These are phyloP conservation scores for Penicillium tannophilum DNA, from an alignment of 495 filamentous ascomycete species.

Conservation along the genomic window DNA sequence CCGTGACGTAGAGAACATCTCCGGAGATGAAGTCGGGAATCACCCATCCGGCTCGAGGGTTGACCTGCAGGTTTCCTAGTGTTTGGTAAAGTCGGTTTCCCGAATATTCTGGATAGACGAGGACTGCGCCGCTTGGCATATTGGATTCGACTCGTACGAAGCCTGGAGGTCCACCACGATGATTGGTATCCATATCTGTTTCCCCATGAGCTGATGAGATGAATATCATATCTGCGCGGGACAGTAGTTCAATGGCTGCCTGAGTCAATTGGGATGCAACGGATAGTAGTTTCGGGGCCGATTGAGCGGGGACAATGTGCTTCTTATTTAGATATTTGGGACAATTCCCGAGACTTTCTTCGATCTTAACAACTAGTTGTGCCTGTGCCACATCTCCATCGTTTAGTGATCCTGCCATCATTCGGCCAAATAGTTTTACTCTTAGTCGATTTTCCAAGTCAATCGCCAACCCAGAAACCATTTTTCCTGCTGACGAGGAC, in stretches of 20 bases:
- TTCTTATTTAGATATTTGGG: conserved; percentile 84
- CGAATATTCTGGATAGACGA: conserved; percentile 79
- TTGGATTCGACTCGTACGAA: conserved; percentile 67
- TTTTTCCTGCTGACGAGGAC: conserved; percentile 16
- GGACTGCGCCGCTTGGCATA: conserved; percentile 42
- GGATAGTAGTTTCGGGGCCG: conserved; percentile 54
- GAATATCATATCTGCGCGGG: conserved; percentile 74
- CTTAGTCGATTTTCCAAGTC: conserved; percentile 66
- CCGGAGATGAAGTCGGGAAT: conserved; percentile 73
- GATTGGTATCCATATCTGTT: conserved; percentile 81
- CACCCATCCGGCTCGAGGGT: conserved; percentile 63
- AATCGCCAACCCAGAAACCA: conserved; percentile 65
- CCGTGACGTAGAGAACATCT: conserved; percentile 71
- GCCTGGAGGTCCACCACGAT: conserved; percentile 73
- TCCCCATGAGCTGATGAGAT: conserved; percentile 63
- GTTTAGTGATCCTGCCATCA: conserved; percentile 59
- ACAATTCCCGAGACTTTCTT: conserved; percentile 74
- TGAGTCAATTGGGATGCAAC: conserved; percentile 41
- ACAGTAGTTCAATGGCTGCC: conserved; percentile 59
- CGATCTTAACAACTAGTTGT: conserved; percentile 67
- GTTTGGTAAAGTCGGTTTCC: conserved; percentile 83
- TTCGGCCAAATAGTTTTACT: conserved; percentile 67
- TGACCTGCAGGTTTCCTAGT: conserved; percentile 70
- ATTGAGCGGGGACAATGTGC: conserved; percentile 54
- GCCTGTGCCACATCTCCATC: conserved; percentile 41